These are phyloP conservation scores for Kuraishia floccosa DNA, from an alignment of 805 yeast species.

Conservation along the genomic window DNA sequence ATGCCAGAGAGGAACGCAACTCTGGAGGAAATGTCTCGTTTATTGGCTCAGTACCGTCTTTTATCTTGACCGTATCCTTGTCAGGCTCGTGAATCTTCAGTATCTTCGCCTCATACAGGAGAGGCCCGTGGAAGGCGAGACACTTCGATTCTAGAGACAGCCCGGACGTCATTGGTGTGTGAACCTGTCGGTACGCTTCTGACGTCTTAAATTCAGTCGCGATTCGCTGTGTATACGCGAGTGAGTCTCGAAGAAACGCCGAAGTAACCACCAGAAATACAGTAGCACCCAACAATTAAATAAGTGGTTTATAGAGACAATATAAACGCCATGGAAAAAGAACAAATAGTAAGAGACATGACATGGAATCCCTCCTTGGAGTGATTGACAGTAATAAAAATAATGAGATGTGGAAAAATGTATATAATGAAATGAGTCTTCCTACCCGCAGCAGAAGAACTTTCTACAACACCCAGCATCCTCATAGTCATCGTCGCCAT, in stretches of 20 bases:
- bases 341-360: neutral
- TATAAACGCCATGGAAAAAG: neutral
- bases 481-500: too few relatives aligned
- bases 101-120: constrained; percentile 82
- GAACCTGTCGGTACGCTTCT: too few relatives aligned
- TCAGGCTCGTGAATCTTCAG: constrained; percentile 50
- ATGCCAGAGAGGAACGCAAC: constrained; percentile 25
- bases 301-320: neutral
- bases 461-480: constrained; percentile 8
- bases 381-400: too few relatives aligned
- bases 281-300: too few relatives aligned
- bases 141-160: constrained; percentile 22
- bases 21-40: constrained; percentile 14
- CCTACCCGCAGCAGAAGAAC: constrained; percentile 11
- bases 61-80: constrained; percentile 23
- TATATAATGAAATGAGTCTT: too few relatives aligned
- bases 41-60: constrained; percentile 23
- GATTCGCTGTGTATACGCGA: too few relatives aligned
- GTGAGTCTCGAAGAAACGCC: too few relatives aligned
- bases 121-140: constrained; percentile 84
- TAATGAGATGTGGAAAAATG: too few relatives aligned
- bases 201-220: neutral
- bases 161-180: constrained; percentile 2
- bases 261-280: too few relatives aligned
- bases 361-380: too few relatives aligned